A percentile compares a stretch with the other conserved stretches of the same genome.
phyloP scores from a whole-genome alignment of 192 early-diverging fungal genomes.

The Entomortierella lignicola region DNA sequence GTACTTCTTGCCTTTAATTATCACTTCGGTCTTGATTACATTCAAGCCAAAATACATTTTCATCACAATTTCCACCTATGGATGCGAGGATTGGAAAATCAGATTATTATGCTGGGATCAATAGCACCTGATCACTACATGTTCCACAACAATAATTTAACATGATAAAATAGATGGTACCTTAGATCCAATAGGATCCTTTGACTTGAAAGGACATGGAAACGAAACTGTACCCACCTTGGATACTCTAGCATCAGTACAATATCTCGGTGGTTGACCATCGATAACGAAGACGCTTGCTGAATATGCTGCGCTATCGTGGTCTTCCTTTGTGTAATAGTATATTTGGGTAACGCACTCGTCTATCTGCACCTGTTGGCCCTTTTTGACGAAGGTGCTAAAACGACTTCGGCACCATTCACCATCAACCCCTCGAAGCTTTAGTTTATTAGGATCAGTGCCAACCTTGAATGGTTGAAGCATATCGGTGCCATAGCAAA shows the following conservation, averaged over 20 bases:
- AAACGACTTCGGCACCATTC: conserved; percentile 8
- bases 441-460: conserved; percentile 7
- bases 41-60: neutral
- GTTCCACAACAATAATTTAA: too few species aligned
- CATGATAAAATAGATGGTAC: neutral
- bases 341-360: conserved; percentile 7
- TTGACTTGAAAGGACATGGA: neutral
- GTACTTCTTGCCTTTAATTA: neutral
- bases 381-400: conserved; percentile 24
- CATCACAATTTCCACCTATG: neutral
- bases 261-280: neutral
- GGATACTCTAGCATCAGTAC: neutral
- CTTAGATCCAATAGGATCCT: neutral
- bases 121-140: too few species aligned
- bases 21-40: neutral
- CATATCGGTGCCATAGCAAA: conserved; percentile 18
- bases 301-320: neutral
- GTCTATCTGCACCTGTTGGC: conserved; percentile 17
- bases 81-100: too few species aligned
- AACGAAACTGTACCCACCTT: neutral
- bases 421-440: neutral
- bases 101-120: too few species aligned
- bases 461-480: neutral
- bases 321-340: neutral
- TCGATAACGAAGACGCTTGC: neutral